Evolutionary conservation across 805 yeast species (phyloP).

Genomic region (Kazachstania africana): DNA sequence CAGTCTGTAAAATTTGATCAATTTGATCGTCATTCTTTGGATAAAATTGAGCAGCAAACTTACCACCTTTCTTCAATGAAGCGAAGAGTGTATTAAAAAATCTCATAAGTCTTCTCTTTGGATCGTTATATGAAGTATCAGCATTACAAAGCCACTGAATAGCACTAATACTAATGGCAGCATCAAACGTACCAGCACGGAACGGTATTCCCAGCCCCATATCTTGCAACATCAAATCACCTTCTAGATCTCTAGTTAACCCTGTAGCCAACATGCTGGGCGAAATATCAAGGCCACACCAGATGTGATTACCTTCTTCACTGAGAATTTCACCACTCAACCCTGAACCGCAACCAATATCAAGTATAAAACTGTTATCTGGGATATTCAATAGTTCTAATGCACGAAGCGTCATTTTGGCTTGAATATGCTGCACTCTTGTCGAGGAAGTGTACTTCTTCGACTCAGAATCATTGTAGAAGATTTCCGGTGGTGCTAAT

Average conservation of each 20-base stretch:
- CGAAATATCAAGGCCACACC: constrained; percentile 95
- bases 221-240: constrained; percentile 84
- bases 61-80: constrained; percentile 82
- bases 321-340: constrained; percentile 86
- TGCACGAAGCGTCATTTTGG: constrained; percentile 92
- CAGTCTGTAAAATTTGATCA: constrained; percentile 65
- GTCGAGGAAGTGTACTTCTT: constrained; percentile 83
- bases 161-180: constrained; percentile 88
- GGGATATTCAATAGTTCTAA: constrained; percentile 74
- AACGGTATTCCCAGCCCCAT: constrained; percentile 93
- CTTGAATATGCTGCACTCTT: constrained; percentile 97
- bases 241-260: constrained; percentile 82
- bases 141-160: constrained; percentile 98
- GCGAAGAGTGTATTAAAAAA: constrained; percentile 87
- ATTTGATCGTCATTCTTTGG: constrained; percentile 84
- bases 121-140: constrained; percentile 71
- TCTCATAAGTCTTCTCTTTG: constrained; percentile 63
- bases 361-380: constrained; percentile 56
- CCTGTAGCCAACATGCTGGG: constrained; percentile 95
- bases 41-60: constrained; percentile 93
- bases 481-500: constrained; percentile 91
- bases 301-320: constrained; percentile 76
- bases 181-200: constrained; percentile 92
- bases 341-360: constrained; percentile 96
- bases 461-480: constrained; percentile 85